Evolutionary conservation across 768 basidiomycete species (phyloP).

Genomic region (Megacollybia marginata): DNA sequence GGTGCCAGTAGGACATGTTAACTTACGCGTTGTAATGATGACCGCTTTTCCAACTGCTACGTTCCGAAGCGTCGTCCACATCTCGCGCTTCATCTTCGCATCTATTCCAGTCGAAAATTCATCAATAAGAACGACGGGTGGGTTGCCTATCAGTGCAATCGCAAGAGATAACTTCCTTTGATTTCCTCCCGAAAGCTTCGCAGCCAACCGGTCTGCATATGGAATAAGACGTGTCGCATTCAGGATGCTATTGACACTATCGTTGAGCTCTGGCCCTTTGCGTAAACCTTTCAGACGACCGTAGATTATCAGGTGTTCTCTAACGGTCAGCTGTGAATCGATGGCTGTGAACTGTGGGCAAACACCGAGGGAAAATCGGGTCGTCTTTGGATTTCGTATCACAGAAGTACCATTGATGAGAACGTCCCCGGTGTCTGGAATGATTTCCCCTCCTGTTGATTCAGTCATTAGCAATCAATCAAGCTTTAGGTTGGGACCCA

Average conservation of each 20-base stretch:
- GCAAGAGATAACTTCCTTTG: slow-evolving; percentile 71
- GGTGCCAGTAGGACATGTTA: not conserved
- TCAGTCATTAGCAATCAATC: not conserved
- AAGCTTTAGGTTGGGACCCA: slow-evolving; percentile 23
- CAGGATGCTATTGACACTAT: slow-evolving; percentile 52
- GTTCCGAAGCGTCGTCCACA: slow-evolving; percentile 68
- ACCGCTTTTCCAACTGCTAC: slow-evolving; percentile 64
- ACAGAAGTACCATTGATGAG: slow-evolving; percentile 62
- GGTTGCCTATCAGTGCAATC: slow-evolving; percentile 73
- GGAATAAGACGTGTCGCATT: slow-evolving; percentile 45
- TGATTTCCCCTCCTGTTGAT: slow-evolving; percentile 52
- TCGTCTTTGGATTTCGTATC: slow-evolving; percentile 51
- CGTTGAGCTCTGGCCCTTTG: slow-evolving; percentile 38
- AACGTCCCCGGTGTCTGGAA: slow-evolving; percentile 64
- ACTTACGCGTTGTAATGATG: slow-evolving; percentile 64
- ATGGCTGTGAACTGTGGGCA: slow-evolving; percentile 85
- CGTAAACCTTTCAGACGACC: slow-evolving; percentile 66
- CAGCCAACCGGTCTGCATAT: slow-evolving; percentile 68
- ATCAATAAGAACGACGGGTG: slow-evolving; percentile 72
- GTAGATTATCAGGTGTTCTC: slow-evolving; percentile 68
- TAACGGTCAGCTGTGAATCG: slow-evolving; percentile 68
- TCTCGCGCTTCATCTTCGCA: slow-evolving; percentile 76
- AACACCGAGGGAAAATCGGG: slow-evolving; percentile 67
- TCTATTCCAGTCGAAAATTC: slow-evolving; percentile 82
- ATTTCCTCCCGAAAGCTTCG: slow-evolving; percentile 72